These are phyloP conservation scores for Lipomyces chichibuensis DNA, from an alignment of 805 yeast genomes.

Conservation along the genomic window DNA sequence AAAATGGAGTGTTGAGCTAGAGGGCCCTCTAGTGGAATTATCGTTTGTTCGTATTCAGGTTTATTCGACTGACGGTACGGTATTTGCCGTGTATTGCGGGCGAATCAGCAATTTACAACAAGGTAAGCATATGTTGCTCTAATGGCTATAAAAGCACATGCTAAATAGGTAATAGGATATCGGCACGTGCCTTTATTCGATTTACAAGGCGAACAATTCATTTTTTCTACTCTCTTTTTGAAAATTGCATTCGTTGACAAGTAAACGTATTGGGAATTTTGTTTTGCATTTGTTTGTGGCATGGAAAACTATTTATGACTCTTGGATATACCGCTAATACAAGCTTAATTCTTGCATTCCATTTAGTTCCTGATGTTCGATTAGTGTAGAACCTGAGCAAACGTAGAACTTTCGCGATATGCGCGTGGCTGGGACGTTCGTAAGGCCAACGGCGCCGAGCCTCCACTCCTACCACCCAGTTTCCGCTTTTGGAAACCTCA, in stretches of 20 bases:
- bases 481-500: no score
- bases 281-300: background rate
- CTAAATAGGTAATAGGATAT: conserved; percentile 46
- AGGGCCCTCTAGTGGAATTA: conserved; percentile 40
- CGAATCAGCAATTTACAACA: conserved; percentile 64
- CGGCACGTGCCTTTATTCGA: conserved; percentile 80
- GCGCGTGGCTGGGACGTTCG: background rate
- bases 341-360: background rate
- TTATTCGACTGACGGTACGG: conserved; percentile 40
- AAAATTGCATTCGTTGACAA: conserved; percentile 36
- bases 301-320: background rate
- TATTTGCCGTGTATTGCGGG: conserved; percentile 63
- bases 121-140: conserved; percentile 49
- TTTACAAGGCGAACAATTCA: conserved; percentile 74
- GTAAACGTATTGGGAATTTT: background rate
- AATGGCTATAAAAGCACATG: background rate
- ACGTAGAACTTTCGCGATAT: no score
- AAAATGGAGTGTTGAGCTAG: conserved; percentile 51
- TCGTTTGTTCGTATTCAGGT: conserved; percentile 46
- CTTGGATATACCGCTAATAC: background rate
- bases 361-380: background rate
- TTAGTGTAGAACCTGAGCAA: background rate
- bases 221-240: conserved; percentile 60
- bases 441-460: no score
- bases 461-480: no score